Evolutionary conservation across 2,329 filamentous ascomycete genomes (phyloP), one percentile per base, ranked within the genome.

Genomic region (Aureobasidium sp.): DNA sequence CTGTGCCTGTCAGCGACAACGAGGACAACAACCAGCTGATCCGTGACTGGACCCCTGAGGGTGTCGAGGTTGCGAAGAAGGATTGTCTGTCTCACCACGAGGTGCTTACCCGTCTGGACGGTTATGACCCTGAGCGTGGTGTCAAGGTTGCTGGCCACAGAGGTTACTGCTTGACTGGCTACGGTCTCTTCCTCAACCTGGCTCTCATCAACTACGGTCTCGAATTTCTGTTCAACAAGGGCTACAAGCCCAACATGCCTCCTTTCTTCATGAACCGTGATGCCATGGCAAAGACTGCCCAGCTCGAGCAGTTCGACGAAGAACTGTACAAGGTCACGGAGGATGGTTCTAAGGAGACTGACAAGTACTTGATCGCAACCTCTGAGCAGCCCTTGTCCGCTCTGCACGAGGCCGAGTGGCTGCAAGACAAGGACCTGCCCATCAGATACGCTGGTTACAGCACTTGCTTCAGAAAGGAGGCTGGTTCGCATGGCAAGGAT

Each of bases 281-380:
- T 55, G 88, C 91, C 74, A 99, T 99, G 94, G 92, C 89, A 64
- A 97, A 97, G 81, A 99, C 94, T 0, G 94, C 94, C 2, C 94
- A 99, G 77, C 85, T 99, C 30, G 91, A 94, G 68, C 90, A 97
- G 71, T 99, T 99, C 71, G 94, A 99, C 71, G 94, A 97, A 74
- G 93, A 97, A 76, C 80, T 99, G 57, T 99, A 99, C 83, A 97
- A 97, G 78, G 93, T 99, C 61, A 82, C 82, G 29, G 86, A 93
- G 67, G 89, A 90, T 63, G 91, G 95, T 69, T 86, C 90, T 66
- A 75, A 75, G 41, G 85, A 90, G 69, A 90, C 89, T 55, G 94
- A 97, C 78, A 97, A 97, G 78, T 86, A 86, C 71, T 76, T 86
- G 41, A 88, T 88, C 70, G 90, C 90, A 15, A 96, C 91, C 63